Percentiles rank a stretch among this genome's conserved stretches.
These are phyloP conservation scores for Penicillium sp. DNA, from an alignment of 2,329 filamentous ascomycete genomes.

Conservation along the genomic window DNA sequence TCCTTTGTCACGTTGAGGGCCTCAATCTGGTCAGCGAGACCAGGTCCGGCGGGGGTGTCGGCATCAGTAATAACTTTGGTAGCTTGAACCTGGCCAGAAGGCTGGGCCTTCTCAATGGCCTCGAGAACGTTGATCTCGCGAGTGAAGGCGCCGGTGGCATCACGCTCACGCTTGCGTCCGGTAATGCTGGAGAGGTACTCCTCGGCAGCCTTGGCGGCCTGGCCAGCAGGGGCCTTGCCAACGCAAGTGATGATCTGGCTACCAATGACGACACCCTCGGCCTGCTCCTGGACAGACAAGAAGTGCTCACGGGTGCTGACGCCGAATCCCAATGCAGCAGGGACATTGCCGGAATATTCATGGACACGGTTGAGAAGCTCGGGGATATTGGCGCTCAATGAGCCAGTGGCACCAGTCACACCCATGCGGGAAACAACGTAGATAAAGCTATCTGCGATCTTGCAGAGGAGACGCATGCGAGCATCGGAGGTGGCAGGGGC, in stretches of 20 bases:
- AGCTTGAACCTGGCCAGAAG: conserved; percentile 51
- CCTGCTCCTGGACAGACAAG: conserved; percentile 74
- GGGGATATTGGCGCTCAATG: conserved; percentile 77
- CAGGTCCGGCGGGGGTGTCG: conserved; percentile 57
- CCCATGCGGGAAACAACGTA: conserved; percentile 98
- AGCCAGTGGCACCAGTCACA: conserved; percentile 86
- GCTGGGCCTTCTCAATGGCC: conserved; percentile 61
- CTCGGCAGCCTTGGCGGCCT: conserved; percentile 71
- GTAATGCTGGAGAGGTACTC: conserved; percentile 80
- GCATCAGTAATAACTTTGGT: conserved; percentile 65
- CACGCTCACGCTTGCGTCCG: conserved; percentile 53
- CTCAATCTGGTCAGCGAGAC: conserved; percentile 79
- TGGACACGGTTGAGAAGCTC: conserved; percentile 82
- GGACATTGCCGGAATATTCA: conserved; percentile 85
- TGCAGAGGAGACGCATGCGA: conserved; percentile 93
- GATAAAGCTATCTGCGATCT: conserved; percentile 97
- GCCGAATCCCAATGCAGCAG: conserved; percentile 91
- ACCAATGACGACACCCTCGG: conserved; percentile 94
- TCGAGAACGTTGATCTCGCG: conserved; percentile 71
- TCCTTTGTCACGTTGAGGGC: conserved; percentile 68
- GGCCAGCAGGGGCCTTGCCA: conserved; percentile 64
- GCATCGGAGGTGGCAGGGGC: conserved; percentile 88
- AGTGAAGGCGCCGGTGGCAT: conserved; percentile 50
- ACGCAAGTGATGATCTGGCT: conserved; percentile 90
- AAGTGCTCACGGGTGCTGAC: conserved; percentile 96